phyloP scores from a whole-genome alignment of 495 filamentous ascomycete genomes.

The Pseudevernia furfuracea region DNA sequence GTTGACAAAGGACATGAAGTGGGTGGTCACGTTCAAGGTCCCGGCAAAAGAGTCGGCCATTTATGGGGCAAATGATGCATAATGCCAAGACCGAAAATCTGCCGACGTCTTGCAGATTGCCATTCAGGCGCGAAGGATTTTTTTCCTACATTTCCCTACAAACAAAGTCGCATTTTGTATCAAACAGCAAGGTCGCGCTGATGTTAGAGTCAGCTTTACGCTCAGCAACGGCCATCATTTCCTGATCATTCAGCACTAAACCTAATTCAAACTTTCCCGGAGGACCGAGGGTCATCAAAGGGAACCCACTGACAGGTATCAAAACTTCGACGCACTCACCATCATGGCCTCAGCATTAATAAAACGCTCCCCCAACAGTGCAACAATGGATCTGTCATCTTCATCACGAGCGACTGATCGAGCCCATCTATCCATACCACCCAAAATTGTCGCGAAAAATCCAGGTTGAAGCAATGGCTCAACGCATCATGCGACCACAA shows the following conservation, averaged over 20 bases:
- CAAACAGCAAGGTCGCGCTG: background rate
- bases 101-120: background rate
- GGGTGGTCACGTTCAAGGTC: background rate
- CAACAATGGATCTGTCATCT: constrained; percentile 26
- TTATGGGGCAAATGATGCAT: background rate
- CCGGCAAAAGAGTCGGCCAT: background rate
- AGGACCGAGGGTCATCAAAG: constrained; percentile 15
- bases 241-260: constrained; percentile 9
- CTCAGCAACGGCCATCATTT: background rate
- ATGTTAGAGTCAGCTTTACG: background rate
- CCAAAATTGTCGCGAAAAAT: constrained; percentile 21
- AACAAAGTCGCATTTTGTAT: background rate
- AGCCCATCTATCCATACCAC: constrained; percentile 13
- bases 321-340: constrained; percentile 25
- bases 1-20: background rate
- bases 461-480: constrained; percentile 26
- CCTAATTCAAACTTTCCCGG: background rate
- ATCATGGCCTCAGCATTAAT: constrained; percentile 23
- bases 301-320: constrained; percentile 15
- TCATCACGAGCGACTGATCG: constrained; percentile 11
- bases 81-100: constrained; percentile 1
- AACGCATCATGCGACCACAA: constrained; percentile 17
- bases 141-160: too few species aligned
- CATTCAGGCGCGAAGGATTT: background rate
- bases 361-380: constrained; percentile 13